Evolutionary conservation across 176 grass and related monocot species (phyloP), one percentile per base, ranked within the genome.

Genomic region (Areca catechu): DNA sequence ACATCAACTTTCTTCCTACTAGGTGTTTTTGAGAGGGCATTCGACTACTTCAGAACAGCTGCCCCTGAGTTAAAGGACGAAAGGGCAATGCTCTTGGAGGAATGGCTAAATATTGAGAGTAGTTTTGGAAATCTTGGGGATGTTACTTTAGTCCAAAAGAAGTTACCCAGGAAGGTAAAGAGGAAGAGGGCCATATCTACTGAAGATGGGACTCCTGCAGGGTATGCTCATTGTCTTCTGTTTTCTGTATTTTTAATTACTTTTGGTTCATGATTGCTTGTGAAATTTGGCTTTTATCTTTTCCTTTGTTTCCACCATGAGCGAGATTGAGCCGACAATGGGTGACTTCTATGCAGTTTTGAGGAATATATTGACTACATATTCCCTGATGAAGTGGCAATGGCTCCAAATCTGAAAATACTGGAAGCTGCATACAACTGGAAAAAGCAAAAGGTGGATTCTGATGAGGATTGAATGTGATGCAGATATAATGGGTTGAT

Each of bases 31-130:
- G 80, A 88, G 70, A 82, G 75, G 61, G 86, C 83, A 49, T 97
- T 97, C 4, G 81, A 91, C 57, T 84, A 91, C 70, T 88, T 82
- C n/a, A 82, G 86, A 70, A 86, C 78, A 15, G 80, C 60, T 63
- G 86, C 80, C 16, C 72, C 86, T 43, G 86, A 97, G 25, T 71
- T 91, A 28, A 90, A 91, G 72, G 92, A 91, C 73, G 92, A 97
- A 78, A 91, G 92, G 71, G 83, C 83, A 21, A 97, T 97, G 86
- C 80, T 97, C 30, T 76, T 97, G 60, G 92, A 97, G 67, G 92
- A 97, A 22, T 97, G 86, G 92, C 58, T 97, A 20, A 91, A 88
- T 47, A 76, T 88, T 57, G 92, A 97, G 65, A 70, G 74, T 67
- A 71, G 72, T 77, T 88, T 91, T 72, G 80, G 78, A 55, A 71